A percentile compares a stretch with the other conserved stretches of the same genome.
These are phyloP conservation scores for Aureobasidium sp. DNA, from an alignment of 2,329 filamentous ascomycete species.

Conservation along the genomic window DNA sequence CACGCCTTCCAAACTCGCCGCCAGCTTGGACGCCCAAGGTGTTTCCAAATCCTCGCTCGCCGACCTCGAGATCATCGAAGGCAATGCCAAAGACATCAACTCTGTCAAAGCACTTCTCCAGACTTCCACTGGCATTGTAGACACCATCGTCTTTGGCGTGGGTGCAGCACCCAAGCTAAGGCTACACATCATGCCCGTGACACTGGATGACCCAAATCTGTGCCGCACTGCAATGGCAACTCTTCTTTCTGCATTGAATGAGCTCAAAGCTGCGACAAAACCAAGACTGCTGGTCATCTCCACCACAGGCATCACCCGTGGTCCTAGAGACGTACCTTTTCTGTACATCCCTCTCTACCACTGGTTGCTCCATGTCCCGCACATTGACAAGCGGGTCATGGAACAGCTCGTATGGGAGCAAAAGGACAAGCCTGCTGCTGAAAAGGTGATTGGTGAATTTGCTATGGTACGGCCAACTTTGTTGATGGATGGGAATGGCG, in stretches of 20 bases:
- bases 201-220: slow-evolving; percentile 29
- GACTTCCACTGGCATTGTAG: slow-evolving; percentile 28
- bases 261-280: slow-evolving; percentile 20
- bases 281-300: slow-evolving; percentile 30
- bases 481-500: slow-evolving; percentile 28
- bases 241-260: slow-evolving; percentile 28
- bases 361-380: slow-evolving; percentile 29
- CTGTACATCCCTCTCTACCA: slow-evolving; percentile 31
- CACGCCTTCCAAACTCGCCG: slow-evolving; percentile 43
- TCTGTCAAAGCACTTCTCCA: slow-evolving; percentile 36
- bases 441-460: slow-evolving; percentile 24
- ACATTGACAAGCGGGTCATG: slow-evolving; percentile 36
- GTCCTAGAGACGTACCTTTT: slow-evolving; percentile 32
- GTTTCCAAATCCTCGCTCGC: slow-evolving; percentile 32
- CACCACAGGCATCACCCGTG: slow-evolving; percentile 32
- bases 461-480: slow-evolving; percentile 34
- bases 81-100: slow-evolving; percentile 38
- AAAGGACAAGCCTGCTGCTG: slow-evolving; percentile 19
- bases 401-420: slow-evolving; percentile 28
- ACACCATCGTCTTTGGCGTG: slow-evolving; percentile 43
- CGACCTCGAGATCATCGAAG: slow-evolving; percentile 40
- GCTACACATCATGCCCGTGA: slow-evolving; percentile 26
- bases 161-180: slow-evolving; percentile 31
- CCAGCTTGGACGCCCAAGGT: slow-evolving; percentile 35
- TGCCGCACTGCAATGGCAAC: slow-evolving; percentile 29